These are phyloP conservation scores for Penicillium crustosum DNA, from an alignment of 2,329 filamentous ascomycete species.

Conservation along the genomic window DNA sequence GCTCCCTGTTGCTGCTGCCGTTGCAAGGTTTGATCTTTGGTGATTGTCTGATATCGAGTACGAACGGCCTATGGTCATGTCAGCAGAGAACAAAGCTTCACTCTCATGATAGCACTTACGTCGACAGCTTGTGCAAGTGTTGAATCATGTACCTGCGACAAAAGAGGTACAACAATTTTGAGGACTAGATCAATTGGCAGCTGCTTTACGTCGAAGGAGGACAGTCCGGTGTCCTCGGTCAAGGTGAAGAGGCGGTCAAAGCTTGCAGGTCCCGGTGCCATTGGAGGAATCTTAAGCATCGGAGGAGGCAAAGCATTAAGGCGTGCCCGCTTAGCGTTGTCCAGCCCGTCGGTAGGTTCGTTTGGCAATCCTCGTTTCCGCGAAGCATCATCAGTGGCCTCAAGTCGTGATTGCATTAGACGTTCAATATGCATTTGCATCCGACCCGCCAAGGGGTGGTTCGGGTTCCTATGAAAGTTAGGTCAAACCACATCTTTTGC, in stretches of 20 bases:
- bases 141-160: conserved; percentile 68
- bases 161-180: conserved; percentile 76
- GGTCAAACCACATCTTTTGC: conserved; percentile 22
- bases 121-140: conserved; percentile 72
- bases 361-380: conserved; percentile 73
- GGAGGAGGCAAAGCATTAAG: conserved; percentile 56
- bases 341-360: conserved; percentile 70
- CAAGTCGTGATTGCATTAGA: conserved; percentile 72
- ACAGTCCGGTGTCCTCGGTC: conserved; percentile 70
- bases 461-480: conserved; percentile 64
- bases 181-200: conserved; percentile 74
- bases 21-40: conserved; percentile 37
- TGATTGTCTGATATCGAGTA: conserved; percentile 39
- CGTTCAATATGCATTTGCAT: conserved; percentile 88
- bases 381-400: conserved; percentile 72
- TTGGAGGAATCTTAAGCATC: conserved; percentile 61
- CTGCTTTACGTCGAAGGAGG: conserved; percentile 77
- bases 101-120: conserved; percentile 43
- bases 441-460: conserved; percentile 69
- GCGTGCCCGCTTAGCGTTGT: conserved; percentile 78
- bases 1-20: conserved; percentile 32
- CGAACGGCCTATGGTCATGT: conserved; percentile 38
- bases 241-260: conserved; percentile 85
- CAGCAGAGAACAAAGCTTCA: conserved; percentile 7
- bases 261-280: conserved; percentile 73